Conservation (phyloP, 1,139 yeast genomes). For the Yamadazyma membranifaciens region DNA sequence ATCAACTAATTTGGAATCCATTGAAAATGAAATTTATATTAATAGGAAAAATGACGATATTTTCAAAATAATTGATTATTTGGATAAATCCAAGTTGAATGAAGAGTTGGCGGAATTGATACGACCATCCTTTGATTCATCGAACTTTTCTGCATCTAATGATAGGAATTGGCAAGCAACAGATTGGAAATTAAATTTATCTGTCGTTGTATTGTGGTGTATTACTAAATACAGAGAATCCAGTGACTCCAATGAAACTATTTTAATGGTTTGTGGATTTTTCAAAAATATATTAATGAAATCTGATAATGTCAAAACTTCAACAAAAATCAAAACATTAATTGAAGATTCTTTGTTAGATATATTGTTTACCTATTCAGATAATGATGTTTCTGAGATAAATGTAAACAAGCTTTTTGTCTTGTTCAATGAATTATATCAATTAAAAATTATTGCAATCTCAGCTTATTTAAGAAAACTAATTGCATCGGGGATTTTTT, state of each 20-base stretch:
- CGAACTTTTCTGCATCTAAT: constrained; percentile 6
- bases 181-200: constrained; percentile 43
- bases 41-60: constrained; percentile 34
- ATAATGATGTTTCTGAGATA: constrained; percentile 22
- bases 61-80: constrained; percentile 29
- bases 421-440: constrained; percentile 55
- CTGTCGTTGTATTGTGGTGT: constrained; percentile 48
- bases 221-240: constrained; percentile 38
- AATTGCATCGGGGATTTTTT: constrained; percentile 81
- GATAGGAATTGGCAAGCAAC: background rate
- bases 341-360: constrained; percentile 51
- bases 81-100: constrained; percentile 33
- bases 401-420: constrained; percentile 41
- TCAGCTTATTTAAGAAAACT: constrained; percentile 73
- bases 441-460: constrained; percentile 50
- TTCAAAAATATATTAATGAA: constrained; percentile 32
- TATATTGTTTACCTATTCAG: constrained; percentile 37
- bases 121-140: constrained; percentile 19
- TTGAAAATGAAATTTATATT: constrained; percentile 19
- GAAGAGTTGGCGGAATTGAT: constrained; percentile 30
- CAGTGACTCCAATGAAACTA: constrained; percentile 28
- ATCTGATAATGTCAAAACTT: constrained; percentile 21
- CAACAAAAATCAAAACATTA: constrained; percentile 34
- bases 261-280: constrained; percentile 39
- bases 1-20: constrained; percentile 11